Evolutionary conservation across 1,284 basidiomycete genomes (phyloP), one percentile per base, ranked within the genome.

Genomic region (Lentinus polychrous): DNA sequence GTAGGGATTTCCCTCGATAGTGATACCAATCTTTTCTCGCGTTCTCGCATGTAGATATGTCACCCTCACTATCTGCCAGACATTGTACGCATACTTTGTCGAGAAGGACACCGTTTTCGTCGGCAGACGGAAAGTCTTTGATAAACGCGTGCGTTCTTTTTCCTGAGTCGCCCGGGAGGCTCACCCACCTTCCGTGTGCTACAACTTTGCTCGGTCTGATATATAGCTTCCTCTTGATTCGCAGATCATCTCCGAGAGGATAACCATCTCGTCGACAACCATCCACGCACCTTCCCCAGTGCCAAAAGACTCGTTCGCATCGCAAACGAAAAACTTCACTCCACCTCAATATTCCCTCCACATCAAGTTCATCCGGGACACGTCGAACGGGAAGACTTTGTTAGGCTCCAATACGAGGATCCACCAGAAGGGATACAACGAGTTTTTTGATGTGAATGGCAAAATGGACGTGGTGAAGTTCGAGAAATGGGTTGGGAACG

Each of bases 51-150:
- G 12, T 60, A 92, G 90, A 52, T 93, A 93, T 64, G 70, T 84
- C 38, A 48, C 85, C 43, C 69, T 94, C 49, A 88, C 85, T 5
- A 64, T 74, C 32, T 59, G 82, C 17, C 85, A 90, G 64, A 79
- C 85, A 8, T 67, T 89, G 23, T 93, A 93, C 60, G 76, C 84
- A 17, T 89, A 85, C 61, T 87, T 89, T 54, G 66, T 93, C 49
- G 90, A 93, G 64, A 82, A 85, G 36, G 75, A 87, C 52, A 83
- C 79, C 47, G 79, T 94, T 44, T 93, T 89, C 60, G 80, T 86
- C 34, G 90, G 88, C 34, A 87, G 84, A 61, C 79, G 90, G 53
- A 90, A 90, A 66, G 86, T 86, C 17, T 81, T 91, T 56, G 86
- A 86, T 31, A 90, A 89, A 65, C 75, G 85, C 52, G 86, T 87